Evolutionary conservation across 345 rosid genomes (phyloP).

Genomic region (Microthlaspi erraticum): DNA sequence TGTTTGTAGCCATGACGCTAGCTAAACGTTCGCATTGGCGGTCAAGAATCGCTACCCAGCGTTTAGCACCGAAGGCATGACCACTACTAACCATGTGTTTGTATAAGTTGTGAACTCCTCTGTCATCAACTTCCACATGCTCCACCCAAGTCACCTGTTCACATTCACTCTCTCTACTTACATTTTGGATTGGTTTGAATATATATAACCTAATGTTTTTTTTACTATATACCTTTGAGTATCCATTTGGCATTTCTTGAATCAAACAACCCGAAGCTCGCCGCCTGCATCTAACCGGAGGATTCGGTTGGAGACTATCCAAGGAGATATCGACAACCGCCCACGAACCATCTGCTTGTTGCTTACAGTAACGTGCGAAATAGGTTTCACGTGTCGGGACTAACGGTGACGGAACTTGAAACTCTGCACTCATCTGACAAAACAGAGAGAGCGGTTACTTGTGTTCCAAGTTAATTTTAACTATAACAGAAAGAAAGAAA

Average conservation of each 20-base stretch:
- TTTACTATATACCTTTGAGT: slow-evolving; percentile 62
- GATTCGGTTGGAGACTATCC: slow-evolving; percentile 70
- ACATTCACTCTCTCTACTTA: background rate
- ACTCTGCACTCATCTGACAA: slow-evolving; percentile 87
- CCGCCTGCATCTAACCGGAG: slow-evolving; percentile 63
- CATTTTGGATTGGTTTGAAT: background rate
- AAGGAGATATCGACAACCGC: slow-evolving; percentile 93
- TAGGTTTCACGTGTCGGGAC: slow-evolving; percentile 88
- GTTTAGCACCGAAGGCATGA: slow-evolving; percentile 89
- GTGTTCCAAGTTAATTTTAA: background rate
- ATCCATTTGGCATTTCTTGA: slow-evolving; percentile 97
- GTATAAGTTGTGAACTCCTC: slow-evolving; percentile 86
- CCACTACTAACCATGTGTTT: slow-evolving; percentile 82
- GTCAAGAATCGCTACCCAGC: slow-evolving; percentile 85
- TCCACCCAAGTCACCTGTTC: slow-evolving; percentile 91
- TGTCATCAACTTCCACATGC: slow-evolving; percentile 89
- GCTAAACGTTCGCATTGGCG: slow-evolving; percentile 96
- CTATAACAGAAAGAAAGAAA: background rate
- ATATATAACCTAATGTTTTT: slow-evolving; percentile 17
- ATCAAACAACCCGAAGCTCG: slow-evolving; percentile 90
- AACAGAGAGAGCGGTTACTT: slow-evolving; percentile 14
- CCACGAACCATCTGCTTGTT: slow-evolving; percentile 85
- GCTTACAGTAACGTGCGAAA: slow-evolving; percentile 80
- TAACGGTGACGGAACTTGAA: slow-evolving; percentile 85
- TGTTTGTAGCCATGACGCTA: slow-evolving; percentile 84